Percentiles rank a stretch among this genome's conserved stretches.
Evolutionary conservation across 2,329 filamentous ascomycete species (phyloP).

Genomic region (Ramularia collo-cygni): DNA sequence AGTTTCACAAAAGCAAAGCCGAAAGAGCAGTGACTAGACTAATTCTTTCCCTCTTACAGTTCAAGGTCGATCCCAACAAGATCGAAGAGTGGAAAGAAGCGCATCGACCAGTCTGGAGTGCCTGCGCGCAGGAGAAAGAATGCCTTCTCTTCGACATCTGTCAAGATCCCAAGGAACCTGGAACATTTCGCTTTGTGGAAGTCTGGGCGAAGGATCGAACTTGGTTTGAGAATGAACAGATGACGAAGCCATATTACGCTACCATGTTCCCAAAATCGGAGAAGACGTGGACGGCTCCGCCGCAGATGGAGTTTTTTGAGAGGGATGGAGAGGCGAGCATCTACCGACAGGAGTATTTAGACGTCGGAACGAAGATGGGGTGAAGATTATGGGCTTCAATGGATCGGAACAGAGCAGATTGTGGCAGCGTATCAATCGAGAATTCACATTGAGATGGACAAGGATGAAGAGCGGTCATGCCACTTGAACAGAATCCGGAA

Average conservation of each 20-base stretch:
- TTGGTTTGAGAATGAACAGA: conserved; percentile 18
- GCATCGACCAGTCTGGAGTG: conserved; percentile 19
- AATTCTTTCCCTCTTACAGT: background rate
- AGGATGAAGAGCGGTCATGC: too few species aligned
- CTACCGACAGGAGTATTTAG: conserved; percentile 13
- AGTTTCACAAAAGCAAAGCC: background rate
- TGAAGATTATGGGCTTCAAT: conserved; percentile 5
- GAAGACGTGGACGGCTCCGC: conserved; percentile 12
- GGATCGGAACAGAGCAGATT: too few species aligned
- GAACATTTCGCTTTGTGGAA: conserved; percentile 18
- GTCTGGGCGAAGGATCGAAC: conserved; percentile 14
- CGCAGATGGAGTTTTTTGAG: conserved; percentile 17
- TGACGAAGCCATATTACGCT: conserved; percentile 19
- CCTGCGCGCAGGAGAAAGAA: conserved; percentile 15
- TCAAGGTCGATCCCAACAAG: conserved; percentile 15
- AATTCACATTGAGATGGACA: too few species aligned
- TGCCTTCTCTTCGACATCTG: conserved; percentile 19
- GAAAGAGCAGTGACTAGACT: background rate
- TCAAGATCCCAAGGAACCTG: conserved; percentile 9
- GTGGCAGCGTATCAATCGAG: too few species aligned
- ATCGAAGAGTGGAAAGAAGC: conserved; percentile 18
- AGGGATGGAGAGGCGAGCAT: conserved; percentile 11
- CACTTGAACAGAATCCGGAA: conserved; percentile 2
- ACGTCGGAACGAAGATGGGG: conserved; percentile 11
- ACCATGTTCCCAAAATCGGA: conserved; percentile 15